These are phyloP conservation scores for Psilocybe cyanescens DNA, from an alignment of 768 basidiomycete species.

Conservation along the genomic window DNA sequence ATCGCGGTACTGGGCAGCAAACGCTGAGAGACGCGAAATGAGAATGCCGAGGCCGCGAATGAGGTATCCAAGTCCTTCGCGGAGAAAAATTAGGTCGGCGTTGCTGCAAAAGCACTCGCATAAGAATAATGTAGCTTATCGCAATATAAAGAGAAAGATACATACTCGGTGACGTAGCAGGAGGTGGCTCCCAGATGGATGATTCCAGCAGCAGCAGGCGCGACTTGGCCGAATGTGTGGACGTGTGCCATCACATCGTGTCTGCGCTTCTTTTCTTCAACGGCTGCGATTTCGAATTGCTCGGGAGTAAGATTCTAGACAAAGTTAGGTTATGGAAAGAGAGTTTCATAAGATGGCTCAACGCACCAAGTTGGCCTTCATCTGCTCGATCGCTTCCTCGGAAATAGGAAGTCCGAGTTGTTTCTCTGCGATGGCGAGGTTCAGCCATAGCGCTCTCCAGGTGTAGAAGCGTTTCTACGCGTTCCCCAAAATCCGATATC, in stretches of 20 bases:
- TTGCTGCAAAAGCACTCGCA: conserved; percentile 57
- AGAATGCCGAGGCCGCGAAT: conserved; percentile 88
- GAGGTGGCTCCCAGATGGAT: conserved; percentile 98
- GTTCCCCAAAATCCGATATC: not conserved
- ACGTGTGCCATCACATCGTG: conserved; percentile 99
- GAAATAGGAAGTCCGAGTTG: conserved; percentile 90
- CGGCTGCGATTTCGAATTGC: conserved; percentile 90
- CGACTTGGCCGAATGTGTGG: conserved; percentile 93
- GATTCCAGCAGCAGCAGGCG: conserved; percentile 93
- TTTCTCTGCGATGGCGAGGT: conserved; percentile 95
- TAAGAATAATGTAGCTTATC: not conserved
- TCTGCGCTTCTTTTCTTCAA: conserved; percentile 95
- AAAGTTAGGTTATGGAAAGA: not conserved
- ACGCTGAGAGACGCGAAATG: conserved; percentile 84
- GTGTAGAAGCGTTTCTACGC: conserved; percentile 90
- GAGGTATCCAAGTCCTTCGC: conserved; percentile 82
- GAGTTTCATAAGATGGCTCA: not conserved
- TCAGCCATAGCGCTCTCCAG: conserved; percentile 96
- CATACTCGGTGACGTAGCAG: conserved; percentile 98
- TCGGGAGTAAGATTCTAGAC: conserved; percentile 76
- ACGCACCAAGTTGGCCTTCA: conserved; percentile 86
- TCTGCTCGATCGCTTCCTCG: conserved; percentile 91
- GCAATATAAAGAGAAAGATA: conserved; percentile 16
- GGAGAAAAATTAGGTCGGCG: conserved; percentile 97
- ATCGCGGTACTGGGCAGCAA: conserved; percentile 84